These are phyloP conservation scores for Candida morakotiae DNA, from an alignment of 805 yeast genomes.

Conservation along the genomic window DNA sequence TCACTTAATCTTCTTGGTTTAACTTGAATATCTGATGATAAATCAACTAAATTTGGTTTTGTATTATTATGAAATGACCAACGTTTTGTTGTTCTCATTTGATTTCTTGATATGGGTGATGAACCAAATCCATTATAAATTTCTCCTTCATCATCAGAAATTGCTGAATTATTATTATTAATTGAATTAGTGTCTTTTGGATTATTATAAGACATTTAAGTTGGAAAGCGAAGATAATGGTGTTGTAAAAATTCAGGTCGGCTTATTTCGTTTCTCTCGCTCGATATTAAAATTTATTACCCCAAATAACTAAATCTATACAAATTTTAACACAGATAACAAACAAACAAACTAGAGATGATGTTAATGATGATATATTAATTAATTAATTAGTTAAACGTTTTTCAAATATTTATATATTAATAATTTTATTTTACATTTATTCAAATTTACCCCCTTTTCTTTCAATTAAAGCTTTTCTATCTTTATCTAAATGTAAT, in stretches of 20 bases:
- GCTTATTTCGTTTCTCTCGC: not conserved
- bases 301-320: not conserved
- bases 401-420: not conserved
- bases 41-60: slow-evolving; percentile 34
- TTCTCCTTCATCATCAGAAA: slow-evolving; percentile 28
- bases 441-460: slow-evolving; percentile 97
- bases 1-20: slow-evolving; percentile 34
- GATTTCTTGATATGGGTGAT: slow-evolving; percentile 25
- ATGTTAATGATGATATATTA: no score
- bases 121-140: slow-evolving; percentile 35
- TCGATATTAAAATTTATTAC: not conserved
- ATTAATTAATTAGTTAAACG: not conserved
- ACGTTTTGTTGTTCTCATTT: slow-evolving; percentile 35
- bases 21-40: slow-evolving; percentile 20
- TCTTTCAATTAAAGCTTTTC: slow-evolving; percentile 95
- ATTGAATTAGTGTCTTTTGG: not conserved
- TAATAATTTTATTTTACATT: slow-evolving; percentile 12
- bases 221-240: no score
- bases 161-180: slow-evolving; percentile 3
- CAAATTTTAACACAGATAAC: not conserved
- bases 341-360: not conserved
- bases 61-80: slow-evolving; percentile 40
- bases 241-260: no score
- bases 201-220: not conserved
- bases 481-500: slow-evolving; percentile 97